Evolutionary conservation across 805 yeast genomes (phyloP), one percentile per base, ranked within the genome.

Genomic region (Maudiozyma barnettii): DNA sequence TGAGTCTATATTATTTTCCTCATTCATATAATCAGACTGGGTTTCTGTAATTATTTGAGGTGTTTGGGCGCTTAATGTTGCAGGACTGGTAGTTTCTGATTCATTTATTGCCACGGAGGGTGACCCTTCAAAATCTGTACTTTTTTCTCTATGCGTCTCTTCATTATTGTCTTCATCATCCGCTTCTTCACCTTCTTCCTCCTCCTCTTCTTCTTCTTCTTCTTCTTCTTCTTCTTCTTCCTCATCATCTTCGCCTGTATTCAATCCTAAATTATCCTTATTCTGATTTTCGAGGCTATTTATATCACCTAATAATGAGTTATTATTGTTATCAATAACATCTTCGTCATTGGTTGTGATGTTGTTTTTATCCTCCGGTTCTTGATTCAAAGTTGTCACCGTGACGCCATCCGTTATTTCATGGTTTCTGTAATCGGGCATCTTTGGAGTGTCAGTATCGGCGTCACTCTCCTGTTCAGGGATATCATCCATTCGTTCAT

Each of bases 91-190:
- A n/a, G 30, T 20, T 43, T 47, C 38, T 9, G 43, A 29, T 14
- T 23, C 41, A 8, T 14, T 30, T 12, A 39, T 39, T 16, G 19
- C 35, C 10, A 26, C 23, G 22, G 43, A 40, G 2, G 43, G 43
- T 23, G 43, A 40, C 5, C 18, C 22, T 23, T 40, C 43, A 16
- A 40, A 26, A 29, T 40, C 43, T 40, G 43, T 40, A 21, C 26
- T 29, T 38, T 35, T 33, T 39, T 22, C 23, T 37, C 45, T 35
- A 45, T 26, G 35, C 8, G 26, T 35, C 23, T 45, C 51, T 10
- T 47, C 50, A 10, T 47, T 47, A 3, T 45, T 45, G 26, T 45
- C 43, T n/a, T 42, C 46, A 4, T 35, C 44, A 2, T 36, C 43
- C 1, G 40, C 46, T 14, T 38, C 23, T 10, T 42, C 41, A 2